Conservation (phyloP, 306 rosid genomes). For the Vicia sativa region DNA sequence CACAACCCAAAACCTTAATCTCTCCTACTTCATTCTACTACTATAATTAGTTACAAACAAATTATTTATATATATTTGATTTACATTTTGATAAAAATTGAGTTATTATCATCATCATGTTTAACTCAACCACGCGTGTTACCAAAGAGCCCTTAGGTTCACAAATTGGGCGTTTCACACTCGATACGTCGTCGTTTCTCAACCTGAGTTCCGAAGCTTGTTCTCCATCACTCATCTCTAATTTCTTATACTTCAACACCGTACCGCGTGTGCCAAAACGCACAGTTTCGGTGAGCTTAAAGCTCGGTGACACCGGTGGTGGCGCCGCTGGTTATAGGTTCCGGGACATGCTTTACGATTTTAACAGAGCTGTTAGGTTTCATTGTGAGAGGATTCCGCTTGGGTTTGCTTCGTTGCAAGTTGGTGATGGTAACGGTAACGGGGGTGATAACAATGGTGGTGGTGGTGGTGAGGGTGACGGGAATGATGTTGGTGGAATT, state of each 20-base stretch:
- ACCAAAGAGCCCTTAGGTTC: slow-evolving; percentile 59
- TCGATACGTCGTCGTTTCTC: slow-evolving; percentile 43
- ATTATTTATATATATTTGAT: background rate
- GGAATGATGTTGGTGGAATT: slow-evolving; percentile 40
- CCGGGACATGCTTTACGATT: slow-evolving; percentile 53
- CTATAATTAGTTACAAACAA: too few relatives aligned
- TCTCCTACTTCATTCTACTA: background rate
- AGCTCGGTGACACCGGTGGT: background rate
- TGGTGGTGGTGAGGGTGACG: background rate
- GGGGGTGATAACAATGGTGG: background rate
- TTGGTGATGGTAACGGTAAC: slow-evolving; percentile 26
- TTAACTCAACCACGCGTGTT: slow-evolving; percentile 50
- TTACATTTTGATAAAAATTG: background rate
- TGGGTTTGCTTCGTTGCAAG: slow-evolving; percentile 74
- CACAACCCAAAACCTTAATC: background rate
- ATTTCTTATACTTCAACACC: slow-evolving; percentile 50
- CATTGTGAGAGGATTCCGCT: slow-evolving; percentile 70
- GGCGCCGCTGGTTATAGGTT: slow-evolving; percentile 44
- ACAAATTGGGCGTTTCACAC: slow-evolving; percentile 58
- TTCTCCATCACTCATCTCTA: slow-evolving; percentile 40
- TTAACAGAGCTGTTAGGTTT: slow-evolving; percentile 64
- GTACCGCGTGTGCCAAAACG: slow-evolving; percentile 12
- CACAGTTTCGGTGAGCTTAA: slow-evolving; percentile 54
- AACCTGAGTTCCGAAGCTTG: slow-evolving; percentile 47
- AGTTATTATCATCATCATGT: slow-evolving; percentile 38